Evolutionary conservation across 2,329 filamentous ascomycete species (phyloP), one percentile per base, ranked within the genome.

Genomic region (Hypoxylon sp.): DNA sequence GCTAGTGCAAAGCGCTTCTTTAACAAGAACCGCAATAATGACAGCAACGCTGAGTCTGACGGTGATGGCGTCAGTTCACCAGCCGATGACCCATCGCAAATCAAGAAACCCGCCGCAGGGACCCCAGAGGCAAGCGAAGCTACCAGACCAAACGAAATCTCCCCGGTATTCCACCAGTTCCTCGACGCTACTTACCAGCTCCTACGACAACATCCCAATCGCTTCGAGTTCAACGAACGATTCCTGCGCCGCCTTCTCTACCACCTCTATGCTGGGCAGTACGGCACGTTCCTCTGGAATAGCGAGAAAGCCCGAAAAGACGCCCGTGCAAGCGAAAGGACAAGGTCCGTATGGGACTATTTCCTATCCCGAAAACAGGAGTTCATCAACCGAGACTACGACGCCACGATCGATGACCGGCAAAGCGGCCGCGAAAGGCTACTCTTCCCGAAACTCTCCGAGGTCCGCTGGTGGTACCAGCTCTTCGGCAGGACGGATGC

Each of bases 111-210:
- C 38, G 78, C 77, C 32, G 52, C 70, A 13, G 77, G 73, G 23
- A 63, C 79, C 6, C 80, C 83, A 46, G 86, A 90, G 62, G 87
- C 87, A 32, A 69, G 49, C 71, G 89, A 93, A 73, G 87, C 90
- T 9, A 98, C 94, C 0, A 89, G 90, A 65, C 89, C 90, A n/a
- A 96, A 93, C 72, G 96, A 98, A 82, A 92, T 97, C 34, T 97
- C 94, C 66, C 96, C 96, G 0, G 93, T 99, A 23, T 99, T 99
- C 80, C 96, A 99, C 75, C 96, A 99, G 77, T 99, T 98, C 80
- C 87, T 99, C 9, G 96, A 98, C 76, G 94, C 93, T 38, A 93
- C 93, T 1, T 98, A 96, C 77, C 96, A 99, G 78, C 85, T 99
- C 28, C 82, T 97, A 23, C 86, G 92, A 67, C 96, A 98, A 77